Evolutionary conservation across 257 asterid species (phyloP).

Genomic region (Anisodus tanguticus): DNA sequence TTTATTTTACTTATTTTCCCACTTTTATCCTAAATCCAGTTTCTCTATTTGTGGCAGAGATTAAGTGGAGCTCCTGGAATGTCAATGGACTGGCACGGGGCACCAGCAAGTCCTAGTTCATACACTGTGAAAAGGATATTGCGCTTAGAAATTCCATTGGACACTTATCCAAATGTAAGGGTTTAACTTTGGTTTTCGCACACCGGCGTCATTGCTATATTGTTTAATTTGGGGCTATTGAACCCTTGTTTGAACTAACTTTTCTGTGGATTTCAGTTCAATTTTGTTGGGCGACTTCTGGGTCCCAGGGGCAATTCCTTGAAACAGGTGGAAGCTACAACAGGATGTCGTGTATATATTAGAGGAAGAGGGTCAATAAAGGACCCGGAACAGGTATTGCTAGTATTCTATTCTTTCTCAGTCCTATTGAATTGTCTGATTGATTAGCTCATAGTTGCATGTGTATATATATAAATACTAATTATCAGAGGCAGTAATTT

Average conservation of each 20-base stretch:
- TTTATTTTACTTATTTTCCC: neutral
- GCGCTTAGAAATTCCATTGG: conserved; percentile 97
- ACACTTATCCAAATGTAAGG: conserved; percentile 84
- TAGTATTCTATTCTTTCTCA: neutral
- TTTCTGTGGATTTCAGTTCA: conserved; percentile 60
- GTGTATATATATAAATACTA: neutral
- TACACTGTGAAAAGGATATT: conserved; percentile 82
- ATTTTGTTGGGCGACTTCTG: conserved; percentile 95
- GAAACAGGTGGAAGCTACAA: conserved; percentile 93
- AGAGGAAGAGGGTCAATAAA: conserved; percentile 98
- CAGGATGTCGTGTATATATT: conserved; percentile 96
- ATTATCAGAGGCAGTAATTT: neutral
- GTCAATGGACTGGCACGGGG: conserved; percentile 99
- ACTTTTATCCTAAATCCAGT: neutral
- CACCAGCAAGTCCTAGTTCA: conserved; percentile 92
- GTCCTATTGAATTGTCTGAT: conserved; percentile 26
- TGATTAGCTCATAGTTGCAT: conserved; percentile 13
- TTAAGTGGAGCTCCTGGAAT: conserved; percentile 81
- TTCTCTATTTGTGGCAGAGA: conserved; percentile 57
- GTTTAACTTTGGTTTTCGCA: neutral
- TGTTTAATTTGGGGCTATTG: neutral
- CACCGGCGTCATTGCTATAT: neutral
- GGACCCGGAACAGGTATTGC: conserved; percentile 89
- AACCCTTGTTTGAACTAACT: neutral
- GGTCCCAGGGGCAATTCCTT: conserved; percentile 98